Conservation (phyloP, 1,284 basidiomycete genomes). For the Apiotrichum sp. region DNA sequence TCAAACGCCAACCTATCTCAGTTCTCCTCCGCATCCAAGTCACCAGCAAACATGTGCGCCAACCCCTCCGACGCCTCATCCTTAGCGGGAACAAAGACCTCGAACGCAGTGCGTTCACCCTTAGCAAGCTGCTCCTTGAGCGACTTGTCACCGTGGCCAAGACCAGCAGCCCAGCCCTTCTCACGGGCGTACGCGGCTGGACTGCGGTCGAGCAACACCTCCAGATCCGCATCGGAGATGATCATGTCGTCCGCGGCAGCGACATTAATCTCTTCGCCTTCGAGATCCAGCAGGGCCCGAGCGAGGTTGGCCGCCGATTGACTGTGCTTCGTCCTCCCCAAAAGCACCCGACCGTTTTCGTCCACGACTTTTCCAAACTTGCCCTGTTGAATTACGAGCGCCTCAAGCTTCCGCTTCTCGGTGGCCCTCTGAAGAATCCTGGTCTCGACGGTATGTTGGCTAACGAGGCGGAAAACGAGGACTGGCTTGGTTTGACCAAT, state of each 20-base stretch:
- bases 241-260: conserved; percentile 70
- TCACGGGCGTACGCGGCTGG: conserved; percentile 71
- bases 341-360: conserved; percentile 53
- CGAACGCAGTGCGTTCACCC: conserved; percentile 60
- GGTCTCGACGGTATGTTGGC: conserved; percentile 81
- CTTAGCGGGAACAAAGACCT: conserved; percentile 65
- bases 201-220: conserved; percentile 72
- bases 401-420: conserved; percentile 83
- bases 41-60: conserved; percentile 55
- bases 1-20: too few relatives aligned
- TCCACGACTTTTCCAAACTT: conserved; percentile 61
- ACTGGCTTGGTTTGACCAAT: conserved; percentile 89
- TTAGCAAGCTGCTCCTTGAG: conserved; percentile 42
- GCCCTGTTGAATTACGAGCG: conserved; percentile 86
- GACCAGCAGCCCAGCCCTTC: conserved; percentile 62
- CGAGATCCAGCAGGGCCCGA: conserved; percentile 68
- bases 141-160: conserved; percentile 34
- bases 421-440: conserved; percentile 83
- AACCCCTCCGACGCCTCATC: conserved; percentile 66
- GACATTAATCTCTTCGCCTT: conserved; percentile 84
- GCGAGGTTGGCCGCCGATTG: conserved; percentile 69
- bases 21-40: conserved; percentile 30
- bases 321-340: conserved; percentile 36
- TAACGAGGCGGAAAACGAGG: conserved; percentile 79
- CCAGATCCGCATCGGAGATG: conserved; percentile 72